These are phyloP conservation scores for Trichoderma asperellum DNA, from an alignment of 2,329 filamentous ascomycete genomes.

Conservation along the genomic window DNA sequence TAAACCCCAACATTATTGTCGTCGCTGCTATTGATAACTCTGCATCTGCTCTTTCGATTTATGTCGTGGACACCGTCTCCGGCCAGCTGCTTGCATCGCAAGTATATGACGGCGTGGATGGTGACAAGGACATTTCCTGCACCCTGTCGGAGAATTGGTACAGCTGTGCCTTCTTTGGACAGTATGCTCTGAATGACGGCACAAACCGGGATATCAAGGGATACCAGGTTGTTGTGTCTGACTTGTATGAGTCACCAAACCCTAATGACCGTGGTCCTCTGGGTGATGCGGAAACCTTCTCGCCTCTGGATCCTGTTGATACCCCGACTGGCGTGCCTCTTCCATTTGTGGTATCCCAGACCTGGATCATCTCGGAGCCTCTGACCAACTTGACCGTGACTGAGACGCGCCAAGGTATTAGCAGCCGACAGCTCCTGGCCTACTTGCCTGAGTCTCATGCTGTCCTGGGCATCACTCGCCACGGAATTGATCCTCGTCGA, in stretches of 20 bases:
- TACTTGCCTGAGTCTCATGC: constrained; percentile 73
- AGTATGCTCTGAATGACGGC: constrained; percentile 61
- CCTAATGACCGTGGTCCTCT: constrained; percentile 85
- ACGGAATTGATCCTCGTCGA: constrained; percentile 80
- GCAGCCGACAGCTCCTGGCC: constrained; percentile 78
- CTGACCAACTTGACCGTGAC: constrained; percentile 81
- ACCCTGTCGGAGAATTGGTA: constrained; percentile 95
- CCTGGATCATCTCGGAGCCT: constrained; percentile 79
- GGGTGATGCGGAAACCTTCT: constrained; percentile 71
- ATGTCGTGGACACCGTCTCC: constrained; percentile 84
- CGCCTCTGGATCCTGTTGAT: constrained; percentile 70
- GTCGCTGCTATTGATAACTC: constrained; percentile 69
- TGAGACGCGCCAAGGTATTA: constrained; percentile 89
- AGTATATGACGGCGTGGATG: constrained; percentile 74
- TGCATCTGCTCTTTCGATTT: constrained; percentile 66
- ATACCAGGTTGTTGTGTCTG: constrained; percentile 82
- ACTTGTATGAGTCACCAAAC: constrained; percentile 85
- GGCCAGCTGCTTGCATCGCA: constrained; percentile 76
- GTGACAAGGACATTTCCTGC: constrained; percentile 72
- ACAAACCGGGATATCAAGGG: constrained; percentile 69
- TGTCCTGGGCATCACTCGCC: constrained; percentile 78
- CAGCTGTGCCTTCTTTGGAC: constrained; percentile 75
- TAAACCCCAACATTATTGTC: constrained; percentile 84
- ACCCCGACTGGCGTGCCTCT: constrained; percentile 59
- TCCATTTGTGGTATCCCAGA: constrained; percentile 78